These are phyloP conservation scores for Penicillium lividum DNA, from an alignment of 495 filamentous ascomycete genomes.

Conservation along the genomic window DNA sequence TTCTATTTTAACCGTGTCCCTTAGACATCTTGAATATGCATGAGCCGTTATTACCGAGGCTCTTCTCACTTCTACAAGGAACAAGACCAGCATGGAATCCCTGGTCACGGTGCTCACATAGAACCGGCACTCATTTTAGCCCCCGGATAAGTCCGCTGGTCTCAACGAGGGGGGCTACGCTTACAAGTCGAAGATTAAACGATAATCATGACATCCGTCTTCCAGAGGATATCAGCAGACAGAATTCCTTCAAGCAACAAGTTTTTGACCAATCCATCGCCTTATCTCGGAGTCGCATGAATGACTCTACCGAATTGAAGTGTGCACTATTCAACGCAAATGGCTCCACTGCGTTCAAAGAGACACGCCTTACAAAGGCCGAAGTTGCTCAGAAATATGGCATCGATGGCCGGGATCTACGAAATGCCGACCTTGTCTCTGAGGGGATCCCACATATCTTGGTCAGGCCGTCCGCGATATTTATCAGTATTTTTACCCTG, in stretches of 20 bases:
- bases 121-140: background rate
- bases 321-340: conserved; percentile 18
- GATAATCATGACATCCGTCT: background rate
- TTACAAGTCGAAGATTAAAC: background rate
- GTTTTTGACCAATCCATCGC: conserved; percentile 22
- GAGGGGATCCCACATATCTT: conserved; percentile 34
- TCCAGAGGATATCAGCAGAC: conserved; percentile 1
- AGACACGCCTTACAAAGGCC: conserved; percentile 24
- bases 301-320: conserved; percentile 21
- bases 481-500: conserved; percentile 34
- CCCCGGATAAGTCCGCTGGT: background rate
- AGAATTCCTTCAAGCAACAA: conserved; percentile 17
- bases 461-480: conserved; percentile 29
- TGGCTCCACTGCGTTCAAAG: conserved; percentile 3
- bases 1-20: too few relatives aligned
- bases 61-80: background rate
- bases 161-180: background rate
- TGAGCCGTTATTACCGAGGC: background rate
- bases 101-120: background rate
- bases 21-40: background rate
- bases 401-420: conserved; percentile 29
- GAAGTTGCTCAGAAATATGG: conserved; percentile 23
- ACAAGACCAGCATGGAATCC: background rate
- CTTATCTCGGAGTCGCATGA: conserved; percentile 25
- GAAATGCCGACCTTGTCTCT: conserved; percentile 31